A percentile compares a stretch with the other conserved stretches of the same genome.
Evolutionary conservation across 139 green algal species (phyloP).

Genomic region (Spirogloea muscicola): DNA sequence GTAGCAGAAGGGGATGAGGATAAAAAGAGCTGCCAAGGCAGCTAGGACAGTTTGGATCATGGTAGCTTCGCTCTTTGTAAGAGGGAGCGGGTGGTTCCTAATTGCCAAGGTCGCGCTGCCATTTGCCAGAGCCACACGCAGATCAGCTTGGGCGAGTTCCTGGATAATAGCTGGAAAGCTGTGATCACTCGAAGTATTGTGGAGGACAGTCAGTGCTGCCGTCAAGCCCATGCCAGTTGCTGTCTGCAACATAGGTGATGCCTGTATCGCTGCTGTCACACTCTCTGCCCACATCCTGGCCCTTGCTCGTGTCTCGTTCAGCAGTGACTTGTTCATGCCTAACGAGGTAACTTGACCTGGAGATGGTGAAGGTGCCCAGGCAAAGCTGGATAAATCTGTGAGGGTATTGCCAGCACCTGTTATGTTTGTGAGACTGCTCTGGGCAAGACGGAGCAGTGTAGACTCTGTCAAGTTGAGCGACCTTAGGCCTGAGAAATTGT

Average conservation of each 20-base stretch:
- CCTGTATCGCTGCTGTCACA: neutral
- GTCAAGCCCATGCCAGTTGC: constrained; percentile 6
- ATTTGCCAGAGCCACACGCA: no score
- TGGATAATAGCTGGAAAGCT: constrained; percentile 1
- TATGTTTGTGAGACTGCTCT: neutral
- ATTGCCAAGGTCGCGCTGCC: no score
- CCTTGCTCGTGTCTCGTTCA: neutral
- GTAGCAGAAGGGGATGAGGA: constrained; percentile 45
- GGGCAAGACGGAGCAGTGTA: neutral
- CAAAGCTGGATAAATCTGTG: neutral
- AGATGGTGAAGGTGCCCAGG: neutral
- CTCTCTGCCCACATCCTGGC: neutral
- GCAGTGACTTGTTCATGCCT: neutral
- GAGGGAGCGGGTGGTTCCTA: constrained; percentile 24
- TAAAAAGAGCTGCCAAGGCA: constrained; percentile 30
- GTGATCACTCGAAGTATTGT: constrained; percentile 34
- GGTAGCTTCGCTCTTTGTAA: constrained; percentile 5
- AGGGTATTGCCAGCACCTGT: neutral
- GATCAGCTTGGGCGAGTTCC: neutral
- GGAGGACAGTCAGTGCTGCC: constrained; percentile 19
- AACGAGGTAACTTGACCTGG: neutral
- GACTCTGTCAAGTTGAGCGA: neutral
- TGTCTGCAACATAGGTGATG: neutral
- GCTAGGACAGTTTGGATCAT: constrained; percentile 12
- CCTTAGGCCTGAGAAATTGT: constrained; percentile 15